Evolutionary conservation across 495 filamentous ascomycete species (phyloP).

Genomic region (Penicillium atrosanguineum): DNA sequence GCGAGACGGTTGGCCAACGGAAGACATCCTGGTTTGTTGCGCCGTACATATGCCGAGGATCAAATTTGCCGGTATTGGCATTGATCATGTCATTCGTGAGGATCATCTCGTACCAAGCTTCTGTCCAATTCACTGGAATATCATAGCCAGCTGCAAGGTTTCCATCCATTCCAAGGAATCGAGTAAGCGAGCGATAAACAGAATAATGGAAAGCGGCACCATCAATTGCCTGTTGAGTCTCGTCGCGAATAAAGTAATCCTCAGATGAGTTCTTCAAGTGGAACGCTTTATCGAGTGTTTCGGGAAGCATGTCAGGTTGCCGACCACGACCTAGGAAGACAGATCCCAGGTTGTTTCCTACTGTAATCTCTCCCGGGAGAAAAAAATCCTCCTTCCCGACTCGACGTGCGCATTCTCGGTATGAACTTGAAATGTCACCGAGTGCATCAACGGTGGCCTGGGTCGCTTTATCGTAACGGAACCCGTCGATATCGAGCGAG

Average conservation of each 20-base stretch:
- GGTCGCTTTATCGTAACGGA: slow-evolving; percentile 67
- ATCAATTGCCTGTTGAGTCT: slow-evolving; percentile 58
- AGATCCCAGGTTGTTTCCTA: slow-evolving; percentile 61
- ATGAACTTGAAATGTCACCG: slow-evolving; percentile 52
- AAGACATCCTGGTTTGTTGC: slow-evolving; percentile 74
- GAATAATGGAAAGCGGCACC: slow-evolving; percentile 70
- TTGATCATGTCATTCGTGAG: slow-evolving; percentile 65
- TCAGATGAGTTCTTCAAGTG: slow-evolving; percentile 43
- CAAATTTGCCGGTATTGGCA: slow-evolving; percentile 62
- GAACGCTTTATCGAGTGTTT: slow-evolving; percentile 47
- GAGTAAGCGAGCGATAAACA: slow-evolving; percentile 63
- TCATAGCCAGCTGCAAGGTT: slow-evolving; percentile 60
- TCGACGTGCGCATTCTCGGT: slow-evolving; percentile 54
- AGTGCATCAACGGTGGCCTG: slow-evolving; percentile 65
- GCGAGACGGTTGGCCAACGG: slow-evolving; percentile 66
- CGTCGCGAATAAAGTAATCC: slow-evolving; percentile 55
- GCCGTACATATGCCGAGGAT: slow-evolving; percentile 71
- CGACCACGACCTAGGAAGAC: slow-evolving; percentile 67
- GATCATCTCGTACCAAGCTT: slow-evolving; percentile 60
- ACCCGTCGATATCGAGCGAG: slow-evolving; percentile 67
- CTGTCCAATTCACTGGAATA: slow-evolving; percentile 58
- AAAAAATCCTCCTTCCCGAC: slow-evolving; percentile 64
- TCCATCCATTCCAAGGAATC: slow-evolving; percentile 66
- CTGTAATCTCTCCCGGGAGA: slow-evolving; percentile 63
- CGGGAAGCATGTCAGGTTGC: slow-evolving; percentile 50